Evolutionary conservation across 257 asterid species (phyloP), one percentile per base, ranked within the genome.

Genomic region (Solanum chiquidenum): DNA sequence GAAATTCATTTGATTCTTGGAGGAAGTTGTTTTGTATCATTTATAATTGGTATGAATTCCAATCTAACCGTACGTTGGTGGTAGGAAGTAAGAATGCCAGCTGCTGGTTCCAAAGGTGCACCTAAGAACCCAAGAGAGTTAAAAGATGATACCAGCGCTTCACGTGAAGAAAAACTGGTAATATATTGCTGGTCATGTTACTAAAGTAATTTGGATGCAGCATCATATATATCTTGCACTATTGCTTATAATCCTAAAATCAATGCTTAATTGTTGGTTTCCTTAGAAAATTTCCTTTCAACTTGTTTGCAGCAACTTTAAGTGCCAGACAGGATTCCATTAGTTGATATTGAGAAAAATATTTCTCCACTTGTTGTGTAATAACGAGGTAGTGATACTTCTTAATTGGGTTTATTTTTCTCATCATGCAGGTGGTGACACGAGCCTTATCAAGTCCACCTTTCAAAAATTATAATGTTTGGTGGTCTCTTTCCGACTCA

Each of bases 401-500:
- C 49, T 16, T 88, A 38, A 46, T 29, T 46, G 85, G 69, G 68
- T 46, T 79, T 46, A 27, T 23, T 79, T 89, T 87, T 84, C 60
- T 31, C 33, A 52, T 86, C 13, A 40, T 92, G 92, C 96, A 96
- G 99, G 88, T 94, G 90, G 83, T 96, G 75, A 90, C 88, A 92
- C 98, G 98, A 68, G 98, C 98, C 87, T 89, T 96, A 72, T 93
- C 98, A 87, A 93, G 79, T 90, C 91, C 91, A 87, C 96, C 97
- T 60, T 95, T 94, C 87, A 94, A 90, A 89, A 92, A 94, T 83
- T 96, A 94, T 86, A 89, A 92, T 16, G 94, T 95, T 60, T 96
- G 98, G 99, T 96, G 98, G 99, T 96, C 99, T 90, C 98, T 96
- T 87, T 94, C 99, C 3, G 98, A 96, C 91, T 87, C 96, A 84